Evolutionary conservation across 1,284 basidiomycete genomes (phyloP).

Genomic region (Earliella scabrosa): DNA sequence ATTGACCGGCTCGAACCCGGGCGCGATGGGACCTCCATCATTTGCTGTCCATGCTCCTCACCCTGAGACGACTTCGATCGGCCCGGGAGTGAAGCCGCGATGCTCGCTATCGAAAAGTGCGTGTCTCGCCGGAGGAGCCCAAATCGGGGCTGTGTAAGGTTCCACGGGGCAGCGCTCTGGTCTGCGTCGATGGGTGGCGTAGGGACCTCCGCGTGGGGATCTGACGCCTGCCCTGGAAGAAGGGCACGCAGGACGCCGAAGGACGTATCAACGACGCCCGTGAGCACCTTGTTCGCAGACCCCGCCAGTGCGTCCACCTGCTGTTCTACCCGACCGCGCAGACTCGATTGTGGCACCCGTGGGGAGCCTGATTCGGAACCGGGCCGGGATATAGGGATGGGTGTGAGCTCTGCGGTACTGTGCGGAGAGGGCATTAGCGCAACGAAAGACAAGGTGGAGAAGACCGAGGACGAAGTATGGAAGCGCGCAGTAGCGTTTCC

Average conservation of each 20-base stretch:
- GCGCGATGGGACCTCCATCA: slow-evolving; percentile 62
- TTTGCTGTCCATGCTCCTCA: slow-evolving; percentile 69
- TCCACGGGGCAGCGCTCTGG: slow-evolving; percentile 37
- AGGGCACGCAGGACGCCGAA: slow-evolving; percentile 82
- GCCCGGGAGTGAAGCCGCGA: slow-evolving; percentile 67
- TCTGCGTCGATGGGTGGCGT: slow-evolving; percentile 26
- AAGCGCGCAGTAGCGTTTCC: not conserved
- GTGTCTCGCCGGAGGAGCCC: slow-evolving; percentile 72
- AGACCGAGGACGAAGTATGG: not conserved
- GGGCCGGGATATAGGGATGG: slow-evolving; percentile 62
- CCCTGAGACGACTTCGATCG: slow-evolving; percentile 32
- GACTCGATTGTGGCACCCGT: slow-evolving; percentile 45
- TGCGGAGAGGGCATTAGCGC: slow-evolving; percentile 4
- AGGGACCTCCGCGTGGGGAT: slow-evolving; percentile 32
- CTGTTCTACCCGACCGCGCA: slow-evolving; percentile 80
- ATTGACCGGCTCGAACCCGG: slow-evolving; percentile 56
- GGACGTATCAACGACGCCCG: slow-evolving; percentile 84
- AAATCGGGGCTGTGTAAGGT: slow-evolving; percentile 50
- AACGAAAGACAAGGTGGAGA: not conserved
- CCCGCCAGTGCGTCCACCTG: slow-evolving; percentile 84
- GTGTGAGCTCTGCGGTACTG: slow-evolving; percentile 76
- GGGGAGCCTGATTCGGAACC: slow-evolving; percentile 35
- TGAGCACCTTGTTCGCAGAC: slow-evolving; percentile 85
- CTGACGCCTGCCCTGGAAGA: slow-evolving; percentile 38
- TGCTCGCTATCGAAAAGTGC: slow-evolving; percentile 80